Evolutionary conservation across 306 rosid genomes (phyloP), one percentile per base, ranked within the genome.

Genomic region (Cicer yamashitae): DNA sequence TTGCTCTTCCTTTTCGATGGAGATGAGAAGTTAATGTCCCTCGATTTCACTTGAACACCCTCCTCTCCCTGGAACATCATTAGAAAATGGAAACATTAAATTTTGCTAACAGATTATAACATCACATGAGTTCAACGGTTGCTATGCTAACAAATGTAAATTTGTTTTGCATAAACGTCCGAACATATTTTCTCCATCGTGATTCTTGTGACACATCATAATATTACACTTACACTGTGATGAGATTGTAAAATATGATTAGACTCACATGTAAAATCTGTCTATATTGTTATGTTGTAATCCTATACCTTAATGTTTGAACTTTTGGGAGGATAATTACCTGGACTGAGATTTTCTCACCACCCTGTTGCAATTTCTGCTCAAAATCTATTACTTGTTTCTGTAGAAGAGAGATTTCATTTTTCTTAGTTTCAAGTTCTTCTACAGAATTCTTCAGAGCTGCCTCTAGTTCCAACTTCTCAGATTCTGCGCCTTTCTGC

Each of bases 1-100:
- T 90, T 96, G 79, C 86, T 86, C 79, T 76, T 96, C 63, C 96
- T 88, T 85, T 87, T 92, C 8, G 93, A 80, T 82, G 96, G 89
- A 60, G 84, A 69, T 0, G 97, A 82, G 69, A 90, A 72, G 82
- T 7, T 82, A 59, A 89, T 89, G 77, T 92, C 97, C 78, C 97
- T 82, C n/a, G 96, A 90, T 80, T 96, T 92, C 7, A 89, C 82
- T 50, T 89, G 90, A 14, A 65, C 79, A 76, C 75, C 81, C 68
- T 68, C 90, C 3, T 84, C 90, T 48, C 75, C 91, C 97, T 92
- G 86, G 62, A 89, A 77, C 63, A 77, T 40, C 54, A 41, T 82
- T 79, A 18, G 47, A 39, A 48, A 76, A 74, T 74, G 25, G 30
- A 39, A 57, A 79, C 76, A 76, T 67, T 2, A 25, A 25, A 59